Percentiles rank a stretch among this genome's conserved stretches.
These are phyloP conservation scores for Mallotus japonicus DNA, from an alignment of 441 rosid genomes.

Conservation along the genomic window DNA sequence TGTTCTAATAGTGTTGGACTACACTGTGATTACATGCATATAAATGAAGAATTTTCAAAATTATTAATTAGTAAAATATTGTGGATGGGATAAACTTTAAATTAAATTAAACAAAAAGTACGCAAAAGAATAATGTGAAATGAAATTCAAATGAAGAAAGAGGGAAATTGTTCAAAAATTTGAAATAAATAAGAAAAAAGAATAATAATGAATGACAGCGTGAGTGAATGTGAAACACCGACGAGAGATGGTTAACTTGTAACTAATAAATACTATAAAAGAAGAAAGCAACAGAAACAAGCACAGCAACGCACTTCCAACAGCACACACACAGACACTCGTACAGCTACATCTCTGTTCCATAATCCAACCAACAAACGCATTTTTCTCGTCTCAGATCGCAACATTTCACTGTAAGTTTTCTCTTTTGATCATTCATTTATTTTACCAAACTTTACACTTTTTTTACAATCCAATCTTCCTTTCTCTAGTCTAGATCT, in stretches of 20 bases:
- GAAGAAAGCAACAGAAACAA: conserved; percentile 29
- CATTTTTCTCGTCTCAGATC: conserved; percentile 22
- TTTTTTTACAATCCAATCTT: not conserved
- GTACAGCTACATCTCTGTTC: not conserved
- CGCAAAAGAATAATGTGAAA: not conserved
- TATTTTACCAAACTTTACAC: not conserved
- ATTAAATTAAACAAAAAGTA: not conserved
- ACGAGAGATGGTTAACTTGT: conserved; percentile 31
- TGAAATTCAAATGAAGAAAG: not conserved
- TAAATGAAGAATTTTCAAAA: no score
- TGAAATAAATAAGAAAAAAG: conserved; percentile 11
- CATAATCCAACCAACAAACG: not conserved
- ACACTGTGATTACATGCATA: no score
- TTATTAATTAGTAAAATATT: no score
- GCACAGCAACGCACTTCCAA: not conserved
- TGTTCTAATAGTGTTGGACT: no score
- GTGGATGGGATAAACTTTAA: no score
- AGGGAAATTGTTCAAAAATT: conserved; percentile 8
- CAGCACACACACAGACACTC: not conserved
- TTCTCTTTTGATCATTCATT: not conserved
- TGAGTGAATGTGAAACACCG: conserved; percentile 42
- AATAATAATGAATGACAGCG: conserved; percentile 36
- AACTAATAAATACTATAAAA: conserved; percentile 21
- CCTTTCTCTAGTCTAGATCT: not conserved
- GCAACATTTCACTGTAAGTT: conserved; percentile 17